phyloP scores from a whole-genome alignment of 345 rosid species.

The Orychophragmus violaceus region DNA sequence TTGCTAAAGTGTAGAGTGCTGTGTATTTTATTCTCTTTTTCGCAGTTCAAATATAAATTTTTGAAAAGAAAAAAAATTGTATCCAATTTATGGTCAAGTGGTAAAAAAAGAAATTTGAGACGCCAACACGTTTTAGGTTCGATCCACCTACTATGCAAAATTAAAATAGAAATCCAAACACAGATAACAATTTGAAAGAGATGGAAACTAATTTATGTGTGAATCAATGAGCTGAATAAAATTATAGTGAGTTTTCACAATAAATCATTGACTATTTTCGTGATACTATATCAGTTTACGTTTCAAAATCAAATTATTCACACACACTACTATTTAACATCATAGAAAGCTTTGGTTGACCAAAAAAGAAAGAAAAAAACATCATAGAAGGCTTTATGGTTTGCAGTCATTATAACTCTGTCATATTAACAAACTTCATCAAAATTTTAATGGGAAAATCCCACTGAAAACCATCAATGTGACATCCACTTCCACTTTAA shows the following conservation, averaged over 20 bases:
- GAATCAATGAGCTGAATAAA: conserved; percentile 1
- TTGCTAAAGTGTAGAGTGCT: neutral
- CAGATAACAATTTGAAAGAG: neutral
- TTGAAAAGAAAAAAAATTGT: too few relatives aligned
- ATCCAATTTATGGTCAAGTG: too few relatives aligned
- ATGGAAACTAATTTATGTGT: neutral
- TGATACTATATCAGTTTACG: neutral
- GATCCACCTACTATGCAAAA: too few relatives aligned
- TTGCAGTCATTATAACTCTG: neutral
- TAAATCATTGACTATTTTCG: neutral
- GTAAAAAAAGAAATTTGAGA: too few relatives aligned
- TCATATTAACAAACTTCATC: neutral
- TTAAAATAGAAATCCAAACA: neutral
- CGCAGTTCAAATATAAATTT: neutral
- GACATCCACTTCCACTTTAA: too few relatives aligned
- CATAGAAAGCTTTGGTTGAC: neutral
- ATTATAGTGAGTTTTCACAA: neutral
- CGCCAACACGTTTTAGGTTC: too few relatives aligned
- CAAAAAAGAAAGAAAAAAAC: neutral
- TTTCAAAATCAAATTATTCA: neutral
- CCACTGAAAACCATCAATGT: too few relatives aligned
- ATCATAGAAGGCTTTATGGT: neutral
- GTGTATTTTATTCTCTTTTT: neutral
- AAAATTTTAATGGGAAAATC: neutral
- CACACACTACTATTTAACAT: neutral